These are phyloP conservation scores for Hypoxylon fuscum DNA, from an alignment of 495 filamentous ascomycete genomes.

Conservation along the genomic window DNA sequence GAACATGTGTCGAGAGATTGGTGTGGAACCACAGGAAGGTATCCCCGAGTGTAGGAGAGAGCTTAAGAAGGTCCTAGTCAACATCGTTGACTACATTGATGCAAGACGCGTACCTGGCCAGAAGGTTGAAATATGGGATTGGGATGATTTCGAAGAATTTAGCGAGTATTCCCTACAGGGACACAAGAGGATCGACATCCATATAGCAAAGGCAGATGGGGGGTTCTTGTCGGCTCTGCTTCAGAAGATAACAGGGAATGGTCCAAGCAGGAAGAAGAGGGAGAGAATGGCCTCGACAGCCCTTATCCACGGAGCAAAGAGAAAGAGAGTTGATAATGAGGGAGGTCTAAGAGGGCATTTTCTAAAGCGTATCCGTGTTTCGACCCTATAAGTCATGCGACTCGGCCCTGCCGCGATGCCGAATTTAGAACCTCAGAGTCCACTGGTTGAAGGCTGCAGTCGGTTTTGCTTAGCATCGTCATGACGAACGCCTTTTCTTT, in stretches of 20 bases:
- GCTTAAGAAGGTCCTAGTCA: slow-evolving; percentile 53
- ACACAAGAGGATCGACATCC: slow-evolving; percentile 47
- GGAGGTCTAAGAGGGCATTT: too few relatives aligned
- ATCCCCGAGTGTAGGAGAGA: slow-evolving; percentile 43
- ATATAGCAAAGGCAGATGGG: slow-evolving; percentile 49
- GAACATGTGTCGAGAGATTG: slow-evolving; percentile 44
- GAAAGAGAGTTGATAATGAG: slow-evolving; percentile 1
- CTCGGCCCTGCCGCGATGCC: too few relatives aligned
- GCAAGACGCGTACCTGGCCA: slow-evolving; percentile 41
- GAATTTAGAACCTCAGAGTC: too few relatives aligned
- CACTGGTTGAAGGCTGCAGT: too few relatives aligned
- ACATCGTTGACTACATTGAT: slow-evolving; percentile 63
- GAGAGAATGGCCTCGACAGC: neutral
- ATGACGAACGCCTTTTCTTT: too few relatives aligned
- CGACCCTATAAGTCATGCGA: neutral
- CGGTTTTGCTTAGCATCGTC: too few relatives aligned
- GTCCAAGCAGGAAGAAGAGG: neutral
- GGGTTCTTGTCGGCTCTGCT: slow-evolving; percentile 54
- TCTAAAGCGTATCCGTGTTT: slow-evolving; percentile 10
- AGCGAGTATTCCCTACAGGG: slow-evolving; percentile 48
- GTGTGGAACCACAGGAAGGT: slow-evolving; percentile 20
- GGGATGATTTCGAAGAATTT: slow-evolving; percentile 40
- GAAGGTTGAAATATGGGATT: slow-evolving; percentile 45
- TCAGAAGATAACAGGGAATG: slow-evolving; percentile 25
- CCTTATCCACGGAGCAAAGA: neutral